Base-by-base conservation (phyloP, 768 basidiomycete species). In the Boletus rubropictus region DNA sequence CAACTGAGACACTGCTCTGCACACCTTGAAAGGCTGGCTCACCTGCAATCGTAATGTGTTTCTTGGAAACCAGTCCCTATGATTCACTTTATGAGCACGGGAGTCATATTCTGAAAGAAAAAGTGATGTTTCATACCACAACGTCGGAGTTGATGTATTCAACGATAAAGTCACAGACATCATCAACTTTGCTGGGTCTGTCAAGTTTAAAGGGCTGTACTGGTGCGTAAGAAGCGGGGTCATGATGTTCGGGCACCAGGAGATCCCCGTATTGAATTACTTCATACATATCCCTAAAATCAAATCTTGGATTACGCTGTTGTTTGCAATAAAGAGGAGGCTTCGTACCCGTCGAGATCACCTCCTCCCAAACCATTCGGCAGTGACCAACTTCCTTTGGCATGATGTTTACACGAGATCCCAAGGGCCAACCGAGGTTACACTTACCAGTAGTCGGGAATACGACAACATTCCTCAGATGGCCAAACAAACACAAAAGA, bases 141-240 rank as follows among this genome's bases (percentile, higher is more conserved):
- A 89, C 77, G 57, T 91, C 87, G 0, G 87, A 88, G 52, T 86
- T 76, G 60, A 92, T 88, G 46, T 90, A 92, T 55, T 91, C 81
- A 12, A 89, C 80, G 20, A 92, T 70, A 55, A 92, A 91, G 47
- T 91, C 73, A 50, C 84, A 86, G 12, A 91, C 80, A 53, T 89
- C 86, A 1, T 81, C 70, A 5, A 88, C 75, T 0, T 72, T 79
- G 46, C 79, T 78, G 7, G 77, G 72, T 15, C 75, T 66, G 11
- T 55, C 56, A 18, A 82, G 63, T 4, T 60, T 64, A 36, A 63
- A 66, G 1, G 75, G 64, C 0, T 53, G 54, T 7, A 64, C 67
- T 3, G 72, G 36, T 2, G 64, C 49, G 54, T 89, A 88, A 3
- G 65, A 57, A 9, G 80, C 82, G 15, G 86, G 72, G 0, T 65